Evolutionary conservation across 2,329 filamentous ascomycete species (phyloP).

Genomic region (Fusarium drepaniforme): DNA sequence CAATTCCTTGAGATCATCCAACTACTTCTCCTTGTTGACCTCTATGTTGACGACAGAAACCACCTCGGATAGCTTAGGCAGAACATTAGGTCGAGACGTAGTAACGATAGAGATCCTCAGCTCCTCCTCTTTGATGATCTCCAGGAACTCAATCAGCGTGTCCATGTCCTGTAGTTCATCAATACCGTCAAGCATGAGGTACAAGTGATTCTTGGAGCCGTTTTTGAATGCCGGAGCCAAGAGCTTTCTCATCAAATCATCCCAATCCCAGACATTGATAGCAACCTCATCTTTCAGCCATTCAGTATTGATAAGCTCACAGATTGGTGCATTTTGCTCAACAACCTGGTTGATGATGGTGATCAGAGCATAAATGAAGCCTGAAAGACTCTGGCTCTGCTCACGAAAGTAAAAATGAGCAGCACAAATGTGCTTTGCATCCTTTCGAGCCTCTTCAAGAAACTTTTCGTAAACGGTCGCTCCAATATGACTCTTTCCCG

Average conservation of each 20-base stretch:
- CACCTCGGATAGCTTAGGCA: constrained; percentile 15
- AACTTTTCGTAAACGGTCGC: constrained; percentile 39
- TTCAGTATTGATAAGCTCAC: constrained; percentile 47
- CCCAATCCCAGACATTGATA: constrained; percentile 24
- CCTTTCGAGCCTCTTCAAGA: constrained; percentile 20
- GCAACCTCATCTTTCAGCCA: constrained; percentile 38
- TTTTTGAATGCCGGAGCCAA: constrained; percentile 39
- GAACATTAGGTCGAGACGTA: constrained; percentile 36
- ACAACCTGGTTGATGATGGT: constrained; percentile 48
- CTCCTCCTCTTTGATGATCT: constrained; percentile 38
- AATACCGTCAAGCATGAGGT: constrained; percentile 49
- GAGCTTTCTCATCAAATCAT: constrained; percentile 38
- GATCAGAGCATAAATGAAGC: constrained; percentile 42
- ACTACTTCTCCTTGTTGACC: constrained; percentile 44
- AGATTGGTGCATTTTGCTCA: constrained; percentile 46
- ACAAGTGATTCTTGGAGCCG: constrained; percentile 37
- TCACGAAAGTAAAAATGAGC: constrained; percentile 54
- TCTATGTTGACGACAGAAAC: constrained; percentile 31
- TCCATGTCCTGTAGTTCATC: constrained; percentile 43
- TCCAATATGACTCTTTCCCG: constrained; percentile 51
- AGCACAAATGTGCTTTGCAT: constrained; percentile 37
- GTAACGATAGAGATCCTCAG: constrained; percentile 43
- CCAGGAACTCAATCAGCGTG: constrained; percentile 38
- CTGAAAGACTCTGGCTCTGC: constrained; percentile 43
- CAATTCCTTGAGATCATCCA: constrained; percentile 44